These are phyloP conservation scores for Capsella rubella DNA, from an alignment of 441 rosid genomes.

Conservation along the genomic window DNA sequence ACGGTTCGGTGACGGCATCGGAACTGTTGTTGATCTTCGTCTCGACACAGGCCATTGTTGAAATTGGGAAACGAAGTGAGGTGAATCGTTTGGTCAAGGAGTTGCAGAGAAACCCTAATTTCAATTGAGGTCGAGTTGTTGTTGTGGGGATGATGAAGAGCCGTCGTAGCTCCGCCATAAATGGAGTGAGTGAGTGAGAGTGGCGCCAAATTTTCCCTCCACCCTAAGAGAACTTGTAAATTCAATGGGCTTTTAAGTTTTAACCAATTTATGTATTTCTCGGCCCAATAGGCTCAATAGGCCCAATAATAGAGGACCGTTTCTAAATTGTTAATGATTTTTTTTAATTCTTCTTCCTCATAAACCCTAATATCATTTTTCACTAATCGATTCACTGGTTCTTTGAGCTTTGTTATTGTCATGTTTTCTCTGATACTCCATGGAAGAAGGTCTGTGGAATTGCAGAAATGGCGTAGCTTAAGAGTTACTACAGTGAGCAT, in stretches of 20 bases:
- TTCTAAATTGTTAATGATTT: no score
- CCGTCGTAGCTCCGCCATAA: conserved; percentile 26
- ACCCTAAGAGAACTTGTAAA: not conserved
- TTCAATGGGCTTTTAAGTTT: conserved; percentile 12
- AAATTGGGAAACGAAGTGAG: not conserved
- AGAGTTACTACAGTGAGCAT: not conserved
- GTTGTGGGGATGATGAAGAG: conserved; percentile 2
- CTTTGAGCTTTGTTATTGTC: not conserved
- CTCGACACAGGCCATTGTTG: conserved; percentile 35
- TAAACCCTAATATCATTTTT: conserved; percentile 3
- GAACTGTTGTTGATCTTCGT: conserved; percentile 37
- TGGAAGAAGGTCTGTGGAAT: conserved; percentile 27
- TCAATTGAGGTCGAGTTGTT: not conserved
- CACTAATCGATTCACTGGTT: not conserved
- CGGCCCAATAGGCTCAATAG: conserved; percentile 17
- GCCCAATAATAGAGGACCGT: no score
- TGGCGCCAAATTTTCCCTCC: conserved; percentile 48
- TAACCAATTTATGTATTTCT: not conserved
- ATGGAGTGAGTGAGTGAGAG: conserved; percentile 6
- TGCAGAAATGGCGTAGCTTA: conserved; percentile 35
- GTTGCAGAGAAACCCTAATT: conserved; percentile 39
- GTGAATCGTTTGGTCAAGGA: not conserved
- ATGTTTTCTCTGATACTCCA: conserved; percentile 26
- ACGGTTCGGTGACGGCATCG: conserved; percentile 49
- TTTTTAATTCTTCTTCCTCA: not conserved